phyloP scores from a whole-genome alignment of 768 basidiomycete genomes.

The Amanita brunnescens region DNA sequence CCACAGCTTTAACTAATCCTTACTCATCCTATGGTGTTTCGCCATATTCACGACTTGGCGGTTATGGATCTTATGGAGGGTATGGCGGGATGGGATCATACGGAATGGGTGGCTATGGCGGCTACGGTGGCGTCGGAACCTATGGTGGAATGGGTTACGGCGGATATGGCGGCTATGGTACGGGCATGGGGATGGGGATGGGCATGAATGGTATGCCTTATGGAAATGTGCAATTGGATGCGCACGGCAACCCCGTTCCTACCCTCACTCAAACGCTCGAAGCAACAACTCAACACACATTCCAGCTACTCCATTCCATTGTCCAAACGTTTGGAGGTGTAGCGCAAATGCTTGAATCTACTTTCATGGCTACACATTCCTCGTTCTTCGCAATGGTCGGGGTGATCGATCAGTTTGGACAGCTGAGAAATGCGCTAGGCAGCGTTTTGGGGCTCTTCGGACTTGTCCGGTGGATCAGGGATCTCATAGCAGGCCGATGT shows the following conservation, averaged over 20 bases:
- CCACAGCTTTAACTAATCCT: conserved; percentile 19
- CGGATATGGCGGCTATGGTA: conserved; percentile 36
- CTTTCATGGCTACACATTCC: conserved; percentile 95
- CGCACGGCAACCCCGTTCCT: conserved; percentile 47
- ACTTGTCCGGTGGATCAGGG: conserved; percentile 77
- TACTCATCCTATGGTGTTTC: conserved; percentile 32
- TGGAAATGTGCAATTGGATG: conserved; percentile 38
- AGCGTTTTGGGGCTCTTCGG: conserved; percentile 92
- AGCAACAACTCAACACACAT: conserved; percentile 84
- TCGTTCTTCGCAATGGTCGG: conserved; percentile 96
- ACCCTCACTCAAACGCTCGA: conserved; percentile 85
- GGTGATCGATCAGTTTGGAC: conserved; percentile 91
- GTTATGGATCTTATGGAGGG: conserved; percentile 20
- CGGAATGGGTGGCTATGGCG: conserved; percentile 21
- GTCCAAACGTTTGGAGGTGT: conserved; percentile 94
- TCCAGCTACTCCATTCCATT: conserved; percentile 86
- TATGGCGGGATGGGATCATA: conserved; percentile 19
- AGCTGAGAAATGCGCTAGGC: conserved; percentile 85
- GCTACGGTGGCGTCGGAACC: conserved; percentile 29
- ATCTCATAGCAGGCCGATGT: conserved; percentile 39
- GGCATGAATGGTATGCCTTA: conserved; percentile 14
- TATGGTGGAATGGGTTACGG: conserved; percentile 35
- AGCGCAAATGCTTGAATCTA: conserved; percentile 94
- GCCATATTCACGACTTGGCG: conserved; percentile 31
- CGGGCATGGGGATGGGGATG: too few species aligned